Base-by-base conservation (phyloP, 345 rosid species). In the Trapa incisa region DNA sequence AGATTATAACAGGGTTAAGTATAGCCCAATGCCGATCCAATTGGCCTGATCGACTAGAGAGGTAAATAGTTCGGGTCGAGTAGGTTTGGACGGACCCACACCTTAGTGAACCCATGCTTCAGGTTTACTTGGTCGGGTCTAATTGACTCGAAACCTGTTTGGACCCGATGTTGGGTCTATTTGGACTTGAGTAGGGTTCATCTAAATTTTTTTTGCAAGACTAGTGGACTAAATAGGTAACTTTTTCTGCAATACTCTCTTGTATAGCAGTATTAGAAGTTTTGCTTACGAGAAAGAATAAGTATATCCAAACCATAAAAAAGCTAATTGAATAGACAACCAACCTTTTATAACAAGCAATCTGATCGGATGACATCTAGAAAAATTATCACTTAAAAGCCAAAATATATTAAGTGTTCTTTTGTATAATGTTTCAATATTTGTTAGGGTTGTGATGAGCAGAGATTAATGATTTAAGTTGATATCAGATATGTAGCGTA, bases 151-250 rank as follows among this genome's bases (percentile, higher is more conserved):
- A 22, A 22, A 22, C 0, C 29, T 22, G 29, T 22, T 22, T 22
- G 29, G 29, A 22, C 29, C 29, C 29, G 29, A 22, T 22, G 29
- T 0, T 22, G 29, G 29, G 29, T 22, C 0, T 22, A 22, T 22
- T 22, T 22, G 29, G 29, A 22, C 29, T 22, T 0, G 29, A 22
- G 29, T 22, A 22, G 29, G 0, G 29, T 22, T 22, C 29, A 22
- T 22, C 29, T 22, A 22, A 22, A 0, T 22, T 22, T 22, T 22
- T 22, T 22, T 22, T 22, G 29, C 29, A 22, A 22, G 99, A 67
- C 86, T 94, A 33, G 99, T 90, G 1, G 97, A 94, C 47, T 97
- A 94, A 78, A 91, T 89, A 97, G 82, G 95, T 29, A 94, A 91
- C 79, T 87, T 94, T 83, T 91, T 91, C 76, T 94, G 96, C 77